These are phyloP conservation scores for Cystoderma amianthinum DNA, from an alignment of 768 basidiomycete genomes.

Conservation along the genomic window DNA sequence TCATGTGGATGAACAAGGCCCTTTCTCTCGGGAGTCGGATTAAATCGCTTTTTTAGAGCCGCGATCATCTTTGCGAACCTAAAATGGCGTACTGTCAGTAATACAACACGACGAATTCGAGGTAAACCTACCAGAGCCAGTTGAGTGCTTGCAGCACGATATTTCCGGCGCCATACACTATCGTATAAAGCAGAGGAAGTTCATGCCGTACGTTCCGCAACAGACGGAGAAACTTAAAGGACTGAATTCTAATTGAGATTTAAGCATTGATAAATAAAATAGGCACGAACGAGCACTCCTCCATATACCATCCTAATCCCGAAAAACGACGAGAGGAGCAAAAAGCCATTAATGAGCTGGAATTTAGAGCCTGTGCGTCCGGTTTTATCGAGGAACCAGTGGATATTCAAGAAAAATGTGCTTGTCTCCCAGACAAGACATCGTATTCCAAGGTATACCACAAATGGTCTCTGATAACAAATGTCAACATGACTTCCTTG, in stretches of 20 bases:
- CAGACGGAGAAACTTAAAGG: conserved; percentile 41
- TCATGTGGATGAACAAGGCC: neutral
- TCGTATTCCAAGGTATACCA: conserved; percentile 70
- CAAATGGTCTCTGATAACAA: conserved; percentile 61
- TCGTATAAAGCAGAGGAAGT: conserved; percentile 42
- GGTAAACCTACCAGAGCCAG: conserved; percentile 56
- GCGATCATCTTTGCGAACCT: conserved; percentile 72
- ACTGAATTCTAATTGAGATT: neutral
- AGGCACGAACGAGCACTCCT: conserved; percentile 32
- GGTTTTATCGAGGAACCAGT: conserved; percentile 84
- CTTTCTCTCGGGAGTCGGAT: neutral
- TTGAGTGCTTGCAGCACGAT: conserved; percentile 66
- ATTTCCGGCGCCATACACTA: conserved; percentile 53
- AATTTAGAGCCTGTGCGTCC: conserved; percentile 59
- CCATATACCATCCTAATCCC: conserved; percentile 69
- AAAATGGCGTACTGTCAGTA: neutral
- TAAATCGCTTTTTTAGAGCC: conserved; percentile 59
- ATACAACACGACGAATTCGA: neutral
- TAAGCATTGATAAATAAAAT: neutral
- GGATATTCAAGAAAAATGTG: conserved; percentile 84
- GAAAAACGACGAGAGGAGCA: conserved; percentile 65
- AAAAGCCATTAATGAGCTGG: conserved; percentile 67
- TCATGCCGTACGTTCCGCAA: conserved; percentile 54
- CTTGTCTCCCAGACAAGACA: conserved; percentile 84
- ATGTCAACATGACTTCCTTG: too few species aligned